These are phyloP conservation scores for Pyrenophora teres DNA, from an alignment of 2,329 filamentous ascomycete species.

Conservation along the genomic window DNA sequence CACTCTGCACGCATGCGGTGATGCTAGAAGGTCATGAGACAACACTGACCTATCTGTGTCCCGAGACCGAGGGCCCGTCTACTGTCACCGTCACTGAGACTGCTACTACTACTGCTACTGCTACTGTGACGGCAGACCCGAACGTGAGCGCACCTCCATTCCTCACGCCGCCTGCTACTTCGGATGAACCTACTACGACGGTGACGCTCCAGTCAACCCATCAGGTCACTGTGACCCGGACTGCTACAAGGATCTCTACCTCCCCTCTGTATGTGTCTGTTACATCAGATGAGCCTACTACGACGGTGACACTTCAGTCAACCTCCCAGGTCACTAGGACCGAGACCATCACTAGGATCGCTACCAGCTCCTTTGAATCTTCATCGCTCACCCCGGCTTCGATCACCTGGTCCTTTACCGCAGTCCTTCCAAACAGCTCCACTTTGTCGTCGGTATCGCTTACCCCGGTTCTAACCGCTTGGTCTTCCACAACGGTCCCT, in stretches of 20 bases:
- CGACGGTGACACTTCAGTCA: constrained; percentile 22
- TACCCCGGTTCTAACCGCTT: background rate
- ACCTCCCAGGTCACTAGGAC: constrained; percentile 13
- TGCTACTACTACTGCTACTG: constrained; percentile 24
- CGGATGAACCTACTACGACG: constrained; percentile 12
- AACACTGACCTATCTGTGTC: constrained; percentile 31
- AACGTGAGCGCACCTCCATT: background rate
- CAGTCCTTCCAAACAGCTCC: background rate
- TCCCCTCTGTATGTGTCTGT: background rate
- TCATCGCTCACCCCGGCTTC: background rate
- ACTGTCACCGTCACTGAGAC: constrained; percentile 27
- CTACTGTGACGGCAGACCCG: constrained; percentile 3
- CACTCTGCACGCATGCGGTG: constrained; percentile 28
- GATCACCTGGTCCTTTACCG: constrained; percentile 3
- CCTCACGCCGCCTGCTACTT: background rate
- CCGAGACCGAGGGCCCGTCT: constrained; percentile 12
- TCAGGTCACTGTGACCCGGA: constrained; percentile 2
- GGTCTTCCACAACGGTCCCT: constrained; percentile 2
- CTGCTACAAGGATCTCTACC: background rate
- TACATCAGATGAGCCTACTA: constrained; percentile 12
- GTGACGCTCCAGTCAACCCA: constrained; percentile 23
- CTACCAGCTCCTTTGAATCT: background rate
- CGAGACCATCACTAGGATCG: background rate
- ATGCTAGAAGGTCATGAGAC: constrained; percentile 22
- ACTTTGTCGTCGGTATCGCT: background rate